Conservation (phyloP, 305 asterid genomes). For the Rubia balearica region DNA sequence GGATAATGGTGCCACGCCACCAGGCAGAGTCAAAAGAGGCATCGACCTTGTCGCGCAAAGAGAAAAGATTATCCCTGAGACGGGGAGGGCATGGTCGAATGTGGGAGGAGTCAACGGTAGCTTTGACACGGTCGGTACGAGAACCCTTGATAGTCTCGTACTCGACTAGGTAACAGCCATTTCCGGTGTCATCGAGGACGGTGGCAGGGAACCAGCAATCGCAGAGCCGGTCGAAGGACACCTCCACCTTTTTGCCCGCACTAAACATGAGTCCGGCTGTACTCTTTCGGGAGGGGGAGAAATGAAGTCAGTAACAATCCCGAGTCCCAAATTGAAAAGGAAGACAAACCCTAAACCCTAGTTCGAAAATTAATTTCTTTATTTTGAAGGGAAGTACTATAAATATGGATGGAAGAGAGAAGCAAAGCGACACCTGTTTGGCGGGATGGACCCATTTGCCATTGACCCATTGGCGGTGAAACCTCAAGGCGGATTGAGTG, state of each 20-base stretch:
- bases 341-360: not conserved
- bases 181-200: constrained; percentile 29
- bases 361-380: too few species aligned
- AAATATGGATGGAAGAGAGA: not conserved
- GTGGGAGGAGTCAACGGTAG: constrained; percentile 35
- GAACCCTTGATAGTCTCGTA: constrained; percentile 20
- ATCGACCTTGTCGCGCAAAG: constrained; percentile 65
- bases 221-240: constrained; percentile 42
- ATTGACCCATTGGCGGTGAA: constrained; percentile 53
- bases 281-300: constrained; percentile 46
- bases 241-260: constrained; percentile 61
- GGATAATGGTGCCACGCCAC: constrained; percentile 60
- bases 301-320: too few species aligned
- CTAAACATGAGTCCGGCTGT: constrained; percentile 52
- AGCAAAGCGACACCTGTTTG: constrained; percentile 35
- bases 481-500: constrained; percentile 36
- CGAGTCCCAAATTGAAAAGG: not conserved
- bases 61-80: constrained; percentile 40
- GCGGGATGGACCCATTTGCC: constrained; percentile 48
- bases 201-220: constrained; percentile 59
- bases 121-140: constrained; percentile 19
- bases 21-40: constrained; percentile 58
- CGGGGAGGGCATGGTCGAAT: constrained; percentile 74
- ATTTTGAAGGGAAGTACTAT: too few species aligned
- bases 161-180: constrained; percentile 44